phyloP scores from a whole-genome alignment of 768 basidiomycete genomes.

The Clavulina sp. region DNA sequence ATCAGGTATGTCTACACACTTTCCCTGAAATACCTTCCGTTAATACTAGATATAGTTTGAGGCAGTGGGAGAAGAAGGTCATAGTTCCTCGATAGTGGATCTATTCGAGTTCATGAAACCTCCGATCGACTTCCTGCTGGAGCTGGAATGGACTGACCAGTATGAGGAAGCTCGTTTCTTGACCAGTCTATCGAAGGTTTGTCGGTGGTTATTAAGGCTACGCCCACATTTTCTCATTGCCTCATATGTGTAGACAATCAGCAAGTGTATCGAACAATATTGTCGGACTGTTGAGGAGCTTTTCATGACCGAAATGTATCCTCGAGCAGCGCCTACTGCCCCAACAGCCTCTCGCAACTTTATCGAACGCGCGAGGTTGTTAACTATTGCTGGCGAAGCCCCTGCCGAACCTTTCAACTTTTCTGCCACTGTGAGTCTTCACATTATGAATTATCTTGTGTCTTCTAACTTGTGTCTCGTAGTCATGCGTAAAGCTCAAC shows the following conservation, averaged over 20 bases:
- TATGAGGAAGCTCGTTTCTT: constrained; percentile 82
- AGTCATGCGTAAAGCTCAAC: constrained; percentile 95
- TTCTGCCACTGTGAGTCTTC: constrained; percentile 34
- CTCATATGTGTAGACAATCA: constrained; percentile 50
- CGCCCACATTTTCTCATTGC: not conserved
- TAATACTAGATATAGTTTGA: constrained; percentile 36
- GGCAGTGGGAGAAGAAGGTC: constrained; percentile 59
- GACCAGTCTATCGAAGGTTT: constrained; percentile 72
- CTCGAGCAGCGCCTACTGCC: constrained; percentile 50
- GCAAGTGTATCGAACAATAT: constrained; percentile 84
- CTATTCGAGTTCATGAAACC: constrained; percentile 87
- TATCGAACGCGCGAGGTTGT: constrained; percentile 67
- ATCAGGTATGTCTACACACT: constrained; percentile 37
- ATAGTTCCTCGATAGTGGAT: constrained; percentile 95
- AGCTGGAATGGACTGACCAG: constrained; percentile 82
- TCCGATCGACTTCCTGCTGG: constrained; percentile 74
- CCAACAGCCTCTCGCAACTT: constrained; percentile 69
- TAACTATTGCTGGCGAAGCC: constrained; percentile 66
- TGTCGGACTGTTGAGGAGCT: constrained; percentile 71
- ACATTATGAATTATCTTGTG: not conserved
- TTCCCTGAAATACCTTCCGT: constrained; percentile 4
- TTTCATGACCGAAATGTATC: constrained; percentile 94
- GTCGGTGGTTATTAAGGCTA: constrained; percentile 6
- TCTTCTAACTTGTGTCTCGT: constrained; percentile 1
- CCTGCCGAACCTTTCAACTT: constrained; percentile 93